Base-by-base conservation (phyloP, 192 early-diverging fungal species). In the Entomortierella parvispora region DNA sequence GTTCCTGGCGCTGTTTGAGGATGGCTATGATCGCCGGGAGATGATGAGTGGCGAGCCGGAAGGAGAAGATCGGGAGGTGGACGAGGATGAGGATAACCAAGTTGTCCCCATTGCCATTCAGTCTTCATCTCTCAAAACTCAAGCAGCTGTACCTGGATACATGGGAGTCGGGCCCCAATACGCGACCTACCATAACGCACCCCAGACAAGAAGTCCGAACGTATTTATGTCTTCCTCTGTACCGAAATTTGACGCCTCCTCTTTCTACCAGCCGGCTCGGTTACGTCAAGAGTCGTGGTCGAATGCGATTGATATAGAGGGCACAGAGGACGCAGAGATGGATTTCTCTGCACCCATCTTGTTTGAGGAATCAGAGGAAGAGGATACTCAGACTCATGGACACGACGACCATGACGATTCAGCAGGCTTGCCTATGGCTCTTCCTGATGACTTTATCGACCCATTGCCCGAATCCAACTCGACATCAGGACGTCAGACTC, bases 201-300 rank as follows among this genome's bases (percentile, higher is more conserved):
- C 17, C 3, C 33, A 63, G 9, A 8, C 52, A 22, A 47, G 52
- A 58, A 53, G 44, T 12, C 43, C 43, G 23, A 56, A 34, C 33
- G 32, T 51, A 5, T 67, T 60, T 20, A 46, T 34, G 9, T 63
- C 65, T 10, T 66, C 65, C 0, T 77, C 74, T 5, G 26, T 58
- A 0, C 65, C 65, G 3, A 77, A 77, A n/a, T 77, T 77, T 12
- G 74, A 77, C 32, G 55, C 66, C 2, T 63, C 65, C 3, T 33
- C 74, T 10, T 77, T 77, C 47, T 77, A 77, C 23, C 74, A 77
- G 40, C 74, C 74, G 14, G 22, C 74, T 14, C 65, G 74, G 18
- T 65, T 77, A 25, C 62, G 75, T 33, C 69, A 82, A 44, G 65
- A 80, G 37, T 82, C 81, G 26, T 82, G 81, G 81, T 82, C 81